A percentile compares a stretch with the other conserved stretches of the same genome.
Evolutionary conservation across 2,329 filamentous ascomycete species (phyloP).

Genomic region (Ophiostoma piceae): DNA sequence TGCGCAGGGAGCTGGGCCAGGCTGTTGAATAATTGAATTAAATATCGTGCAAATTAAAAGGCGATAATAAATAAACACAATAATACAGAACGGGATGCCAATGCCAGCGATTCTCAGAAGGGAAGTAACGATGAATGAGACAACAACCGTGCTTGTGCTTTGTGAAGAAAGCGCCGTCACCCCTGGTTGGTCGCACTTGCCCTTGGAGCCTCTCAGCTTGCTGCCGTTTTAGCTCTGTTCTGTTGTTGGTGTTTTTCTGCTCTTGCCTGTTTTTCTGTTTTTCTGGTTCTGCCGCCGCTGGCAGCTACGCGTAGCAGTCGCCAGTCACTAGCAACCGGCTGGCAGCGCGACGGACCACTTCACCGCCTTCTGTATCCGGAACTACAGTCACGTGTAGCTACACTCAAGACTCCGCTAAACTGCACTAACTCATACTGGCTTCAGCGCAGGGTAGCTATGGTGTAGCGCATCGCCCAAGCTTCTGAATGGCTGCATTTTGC

Average conservation of each 20-base stretch:
- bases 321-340: not conserved
- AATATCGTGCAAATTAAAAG: slow-evolving; percentile 11
- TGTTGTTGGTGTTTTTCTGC: not conserved
- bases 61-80: not conserved
- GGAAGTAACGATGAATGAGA: not conserved
- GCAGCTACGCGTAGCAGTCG: not conserved
- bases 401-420: not conserved
- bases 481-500: slow-evolving; percentile 12
- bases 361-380: slow-evolving; percentile 14
- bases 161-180: not conserved
- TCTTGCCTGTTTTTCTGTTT: not conserved
- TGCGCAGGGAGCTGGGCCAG: not conserved
- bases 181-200: slow-evolving; percentile 8
- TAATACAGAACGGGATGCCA: not conserved
- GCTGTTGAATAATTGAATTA: not conserved
- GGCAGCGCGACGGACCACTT: not conserved
- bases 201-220: not conserved
- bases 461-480: slow-evolving; percentile 9
- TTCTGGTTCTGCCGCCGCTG: slow-evolving; percentile 5
- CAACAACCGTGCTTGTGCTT: slow-evolving; percentile 5
- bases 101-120: not conserved
- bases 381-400: not conserved
- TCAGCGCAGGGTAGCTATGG: not conserved
- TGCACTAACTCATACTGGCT: not conserved
- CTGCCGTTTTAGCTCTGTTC: too few species aligned